Evolutionary conservation across 2,329 filamentous ascomycete genomes (phyloP).

Genomic region (Arthrobotrys megalospora): DNA sequence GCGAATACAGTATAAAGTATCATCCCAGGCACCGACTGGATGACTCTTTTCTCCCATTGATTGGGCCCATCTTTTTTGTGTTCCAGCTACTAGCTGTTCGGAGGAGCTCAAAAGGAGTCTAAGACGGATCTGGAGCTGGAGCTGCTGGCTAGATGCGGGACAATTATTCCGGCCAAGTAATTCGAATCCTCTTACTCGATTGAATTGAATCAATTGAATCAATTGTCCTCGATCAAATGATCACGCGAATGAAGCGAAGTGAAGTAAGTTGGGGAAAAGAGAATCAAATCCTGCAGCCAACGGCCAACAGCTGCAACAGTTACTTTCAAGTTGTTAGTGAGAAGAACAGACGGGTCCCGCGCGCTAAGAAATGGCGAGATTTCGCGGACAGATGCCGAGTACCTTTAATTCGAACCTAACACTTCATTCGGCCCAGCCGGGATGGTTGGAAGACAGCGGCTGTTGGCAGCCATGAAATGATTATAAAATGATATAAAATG

Average conservation of each 20-base stretch:
- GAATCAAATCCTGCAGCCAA: background rate
- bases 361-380: conserved; percentile 20
- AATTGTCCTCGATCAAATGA: background rate
- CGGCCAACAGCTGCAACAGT: background rate
- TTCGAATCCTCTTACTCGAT: background rate
- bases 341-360: background rate
- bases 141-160: conserved; percentile 22
- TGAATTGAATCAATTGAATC: background rate
- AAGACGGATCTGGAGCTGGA: conserved; percentile 13
- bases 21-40: background rate
- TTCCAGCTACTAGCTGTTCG: background rate
- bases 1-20: background rate
- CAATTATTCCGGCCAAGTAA: background rate
- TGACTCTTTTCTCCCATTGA: conserved; percentile 10
- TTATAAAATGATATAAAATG: background rate
- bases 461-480: background rate
- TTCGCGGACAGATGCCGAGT: background rate
- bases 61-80: background rate
- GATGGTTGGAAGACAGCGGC: background rate
- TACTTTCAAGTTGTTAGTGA: too few species aligned
- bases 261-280: background rate
- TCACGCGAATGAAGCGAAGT: background rate
- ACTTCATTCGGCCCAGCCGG: conserved; percentile 12
- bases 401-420: background rate
- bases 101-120: conserved; percentile 27